phyloP scores from a whole-genome alignment of 768 basidiomycete genomes.

The Phaeotremella skinneri region DNA sequence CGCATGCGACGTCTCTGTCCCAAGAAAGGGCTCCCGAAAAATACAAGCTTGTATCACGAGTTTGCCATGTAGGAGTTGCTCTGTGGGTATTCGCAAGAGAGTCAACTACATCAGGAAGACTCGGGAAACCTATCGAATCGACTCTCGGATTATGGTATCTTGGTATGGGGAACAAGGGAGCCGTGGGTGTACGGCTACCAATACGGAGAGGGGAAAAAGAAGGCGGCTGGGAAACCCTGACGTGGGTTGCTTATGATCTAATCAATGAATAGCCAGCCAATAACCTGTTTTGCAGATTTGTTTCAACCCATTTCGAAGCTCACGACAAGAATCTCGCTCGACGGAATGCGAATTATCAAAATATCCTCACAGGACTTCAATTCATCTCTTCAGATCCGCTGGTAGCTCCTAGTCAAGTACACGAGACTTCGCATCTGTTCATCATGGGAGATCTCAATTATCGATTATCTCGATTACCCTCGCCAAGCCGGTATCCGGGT shows the following conservation, averaged over 20 bases:
- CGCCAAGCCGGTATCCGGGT: slow-evolving; percentile 8
- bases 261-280: too few relatives aligned
- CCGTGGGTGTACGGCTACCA: slow-evolving; percentile 81
- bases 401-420: slow-evolving; percentile 61
- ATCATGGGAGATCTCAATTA: slow-evolving; percentile 93
- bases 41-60: slow-evolving; percentile 73
- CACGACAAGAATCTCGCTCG: slow-evolving; percentile 64
- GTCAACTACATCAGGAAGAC: slow-evolving; percentile 58
- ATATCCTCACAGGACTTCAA: slow-evolving; percentile 75
- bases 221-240: slow-evolving; percentile 68
- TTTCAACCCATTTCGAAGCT: slow-evolving; percentile 86
- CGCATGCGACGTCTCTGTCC: slow-evolving; percentile 41
- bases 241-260: slow-evolving; percentile 58
- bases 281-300: slow-evolving; percentile 65
- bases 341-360: slow-evolving; percentile 73
- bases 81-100: slow-evolving; percentile 82
- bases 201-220: slow-evolving; percentile 60
- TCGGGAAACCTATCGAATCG: slow-evolving; percentile 62
- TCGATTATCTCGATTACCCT: slow-evolving; percentile 57
- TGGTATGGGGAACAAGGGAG: slow-evolving; percentile 93
- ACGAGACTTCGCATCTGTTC: slow-evolving; percentile 84
- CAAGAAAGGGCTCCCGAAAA: slow-evolving; percentile 50
- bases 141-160: slow-evolving; percentile 66
- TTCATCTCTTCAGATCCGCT: slow-evolving; percentile 62
- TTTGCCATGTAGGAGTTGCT: slow-evolving; percentile 82